These are phyloP conservation scores for Fusarium musae DNA, from an alignment of 2,329 filamentous ascomycete species.

Conservation along the genomic window DNA sequence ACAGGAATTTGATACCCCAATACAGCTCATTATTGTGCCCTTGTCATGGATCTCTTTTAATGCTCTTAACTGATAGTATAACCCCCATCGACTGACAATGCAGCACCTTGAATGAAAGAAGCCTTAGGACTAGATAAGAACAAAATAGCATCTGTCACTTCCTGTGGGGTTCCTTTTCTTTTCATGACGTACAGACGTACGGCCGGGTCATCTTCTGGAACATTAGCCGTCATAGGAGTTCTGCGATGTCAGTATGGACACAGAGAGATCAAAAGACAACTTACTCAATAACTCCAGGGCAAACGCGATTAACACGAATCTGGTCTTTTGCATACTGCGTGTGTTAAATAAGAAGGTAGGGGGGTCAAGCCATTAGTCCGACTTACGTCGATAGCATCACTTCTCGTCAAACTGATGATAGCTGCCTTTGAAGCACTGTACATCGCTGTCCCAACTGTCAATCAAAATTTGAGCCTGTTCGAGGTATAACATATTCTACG, in stretches of 20 bases:
- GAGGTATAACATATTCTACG: conserved; percentile 43
- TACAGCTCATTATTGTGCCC: conserved; percentile 11
- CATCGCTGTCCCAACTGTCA: conserved; percentile 40
- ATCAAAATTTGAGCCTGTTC: accelerated
- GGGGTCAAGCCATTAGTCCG: not conserved
- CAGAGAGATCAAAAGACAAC: not conserved
- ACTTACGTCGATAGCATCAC: conserved; percentile 58
- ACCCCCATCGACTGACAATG: conserved; percentile 58
- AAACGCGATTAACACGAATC: conserved; percentile 59
- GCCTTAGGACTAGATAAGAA: conserved; percentile 58
- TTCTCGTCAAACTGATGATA: conserved; percentile 55
- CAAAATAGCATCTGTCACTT: conserved; percentile 58
- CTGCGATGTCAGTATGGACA: conserved; percentile 18
- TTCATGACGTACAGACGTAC: conserved; percentile 52
- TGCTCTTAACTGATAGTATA: conserved; percentile 50
- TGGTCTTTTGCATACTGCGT: conserved; percentile 55
- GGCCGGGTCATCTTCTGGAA: conserved; percentile 50
- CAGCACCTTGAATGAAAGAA: conserved; percentile 57
- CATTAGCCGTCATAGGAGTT: conserved; percentile 56
- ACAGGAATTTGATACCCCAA: conserved; percentile 43
- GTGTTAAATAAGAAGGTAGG: not conserved
- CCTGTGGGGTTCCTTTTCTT: conserved; percentile 56
- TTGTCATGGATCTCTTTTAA: not conserved
- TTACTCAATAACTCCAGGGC: conserved; percentile 58
- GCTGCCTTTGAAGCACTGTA: conserved; percentile 60